Evolutionary conservation across 129 eudicot genomes (phyloP), one percentile per base, ranked within the genome.

Genomic region (Flaveria robusta): DNA sequence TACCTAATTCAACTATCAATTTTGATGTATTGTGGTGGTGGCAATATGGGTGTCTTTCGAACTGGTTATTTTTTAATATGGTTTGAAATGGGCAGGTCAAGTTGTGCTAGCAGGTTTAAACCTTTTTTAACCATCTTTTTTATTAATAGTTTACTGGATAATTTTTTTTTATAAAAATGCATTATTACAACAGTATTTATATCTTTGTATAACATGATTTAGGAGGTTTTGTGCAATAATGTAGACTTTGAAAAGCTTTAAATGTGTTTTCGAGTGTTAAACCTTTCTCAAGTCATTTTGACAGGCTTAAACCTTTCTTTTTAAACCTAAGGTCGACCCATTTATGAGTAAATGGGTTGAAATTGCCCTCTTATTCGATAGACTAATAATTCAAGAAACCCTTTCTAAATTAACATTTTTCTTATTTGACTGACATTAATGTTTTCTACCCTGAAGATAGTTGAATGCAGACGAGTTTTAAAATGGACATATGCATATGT

Each of bases 401-500:
- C 6, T 19, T 54, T 4, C 9, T 29, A 18, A 19, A 45, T 24
- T 3, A 10, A 23, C 4, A 1, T 45, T 34, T 31, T 16, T 15
- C 18, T 18, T 9, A 34, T 58, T 26, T n/a, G 11, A 11, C 8
- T 16, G 45, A 20, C 80, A 54, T 76, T 20, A 26, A 58, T 19
- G 41, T n/a, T 47, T 52, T 39, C 34, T 52, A 22, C 66, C 65
- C 71, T 76, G 68, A 90, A 91, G 90, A 88, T 93, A 49, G 88
- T 90, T 62, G 98, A 93, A 76, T 93, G 98, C 78, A 83, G 98
- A 79, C 82, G 97, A 9, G 96, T 93, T 43, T 68, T 93, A 34
- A 93, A 87, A 68, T 93, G 98, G 98, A 86, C 92, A 4, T 93
- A 88, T 76, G 97, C 93, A 15, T 90, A 93, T 43, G 98, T n/a